A percentile compares a stretch with the other conserved stretches of the same genome.
Evolutionary conservation across 805 yeast genomes (phyloP).

Genomic region (Zygoascus flipseniorum): DNA sequence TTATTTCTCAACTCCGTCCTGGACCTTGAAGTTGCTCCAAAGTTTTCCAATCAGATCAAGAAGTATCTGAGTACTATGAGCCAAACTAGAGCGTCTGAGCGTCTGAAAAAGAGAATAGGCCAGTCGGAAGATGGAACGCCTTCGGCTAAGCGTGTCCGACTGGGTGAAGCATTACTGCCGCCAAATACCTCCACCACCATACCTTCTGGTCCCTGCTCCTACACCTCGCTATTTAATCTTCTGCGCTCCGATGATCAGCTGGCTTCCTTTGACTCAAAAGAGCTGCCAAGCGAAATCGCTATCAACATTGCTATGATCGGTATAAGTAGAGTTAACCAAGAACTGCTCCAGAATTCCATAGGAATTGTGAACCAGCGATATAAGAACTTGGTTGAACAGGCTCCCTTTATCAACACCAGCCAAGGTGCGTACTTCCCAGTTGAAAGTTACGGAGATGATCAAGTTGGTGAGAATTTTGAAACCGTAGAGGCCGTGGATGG

Average conservation of each 20-base stretch:
- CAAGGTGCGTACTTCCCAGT: constrained; percentile 10
- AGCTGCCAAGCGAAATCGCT: constrained; percentile 56
- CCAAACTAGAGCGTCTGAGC: constrained; percentile 22
- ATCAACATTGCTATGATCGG: constrained; percentile 61
- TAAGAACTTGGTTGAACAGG: constrained; percentile 34
- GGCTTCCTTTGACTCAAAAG: constrained; percentile 59
- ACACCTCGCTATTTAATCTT: constrained; percentile 59
- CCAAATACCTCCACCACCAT: constrained; percentile 15
- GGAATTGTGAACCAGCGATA: constrained; percentile 65
- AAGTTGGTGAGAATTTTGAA: constrained; percentile 23
- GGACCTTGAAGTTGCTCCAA: constrained; percentile 25
- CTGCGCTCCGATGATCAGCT: constrained; percentile 54
- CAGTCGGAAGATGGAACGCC: constrained; percentile 21
- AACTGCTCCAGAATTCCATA: constrained; percentile 53
- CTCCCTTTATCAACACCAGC: constrained; percentile 7
- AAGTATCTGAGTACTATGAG: constrained; percentile 23
- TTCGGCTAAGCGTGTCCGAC: constrained; percentile 18
- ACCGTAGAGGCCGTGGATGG: constrained; percentile 14
- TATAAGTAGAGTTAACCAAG: constrained; percentile 44
- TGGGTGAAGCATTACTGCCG: constrained; percentile 13
- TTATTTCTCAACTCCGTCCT: constrained; percentile 19
- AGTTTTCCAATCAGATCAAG: constrained; percentile 25
- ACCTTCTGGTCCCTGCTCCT: constrained; percentile 29
- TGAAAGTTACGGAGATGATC: constrained; percentile 30
- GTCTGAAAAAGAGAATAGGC: constrained; percentile 26